Evolutionary conservation across 176 grass and related monocot genomes (phyloP), one percentile per base, ranked within the genome.

Genomic region (Tuctoria greenei): DNA sequence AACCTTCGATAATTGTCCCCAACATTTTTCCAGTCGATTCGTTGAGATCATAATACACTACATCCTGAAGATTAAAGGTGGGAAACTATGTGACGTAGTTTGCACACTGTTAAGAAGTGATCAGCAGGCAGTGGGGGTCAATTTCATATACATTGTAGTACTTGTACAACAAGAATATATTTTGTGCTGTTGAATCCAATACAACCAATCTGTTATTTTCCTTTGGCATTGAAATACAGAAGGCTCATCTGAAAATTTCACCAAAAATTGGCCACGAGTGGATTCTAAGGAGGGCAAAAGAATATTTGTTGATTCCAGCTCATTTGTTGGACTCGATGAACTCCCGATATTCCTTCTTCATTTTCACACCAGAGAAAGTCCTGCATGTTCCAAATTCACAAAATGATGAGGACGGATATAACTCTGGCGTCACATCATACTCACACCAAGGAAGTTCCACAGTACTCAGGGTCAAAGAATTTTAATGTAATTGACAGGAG

Each of bases 261-360:
- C 59, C 8, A 80, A 84, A 80, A 80, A 59, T 80, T 76, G 81
- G 9, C 76, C 81, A 84, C 70, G 18, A 6, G 76, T 59, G 81
- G 71, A 64, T 25, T 28, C 81, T 76, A 76, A 67, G 64, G 35
- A 61, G 57, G n/a, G 5, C 61, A 79, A 65, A 58, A 54, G 15
- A 74, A 63, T 10, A 74, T 63, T 1, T 31, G 40, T 7, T 26
- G 20, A n/a, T 36, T 39, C 73, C 60, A 38, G 5, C 64, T 99
- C 85, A 98, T 90, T 90, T 99, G 81, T 95, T 88, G 2, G 83
- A 73, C 76, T 95, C 92, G 11, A 99, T 89, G 25, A 99, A 78
- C 58, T 99, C 96, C 46, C 81, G 80, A 45, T 99, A 99, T 88
- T 99, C 92, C 59, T 99, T 99, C 89, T 99, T 99, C 89, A 85